Evolutionary conservation across 345 rosid species (phyloP), one percentile per base, ranked within the genome.

Genomic region (Eucalyptus erythrocorys): DNA sequence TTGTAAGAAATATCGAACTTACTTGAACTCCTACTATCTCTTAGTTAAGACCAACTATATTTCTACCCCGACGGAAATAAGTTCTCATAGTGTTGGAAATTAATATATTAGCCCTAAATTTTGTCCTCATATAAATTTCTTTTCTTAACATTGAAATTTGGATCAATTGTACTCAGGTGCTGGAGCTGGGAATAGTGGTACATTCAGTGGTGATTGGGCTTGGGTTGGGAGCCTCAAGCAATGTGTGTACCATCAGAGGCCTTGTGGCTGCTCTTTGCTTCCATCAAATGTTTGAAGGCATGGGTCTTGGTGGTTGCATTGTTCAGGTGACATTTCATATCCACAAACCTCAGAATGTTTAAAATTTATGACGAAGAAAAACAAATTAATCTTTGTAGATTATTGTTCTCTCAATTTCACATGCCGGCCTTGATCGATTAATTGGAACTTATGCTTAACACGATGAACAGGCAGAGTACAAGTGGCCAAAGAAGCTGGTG

Each of bases 211-310:
- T 94, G 17, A 95, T 95, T 76, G 99, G 98, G 49, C 90, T 94
- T 22, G 92, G 97, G 1, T 34, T 94, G 53, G 99, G 99, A 86
- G 95, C 96, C 5, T 94, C 96, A 1, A 91, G 91, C 89, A 94
- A 92, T 87, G 92, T 95, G 10, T 89, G 91, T 48, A 91, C 94
- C 22, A 92, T 96, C 86, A 95, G 76, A 85, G 94, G 94, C 6
- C 90, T 95, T 3, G 79, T 95, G 2, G 96, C 94, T 13, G 98
- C 98, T 6, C 93, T 96, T 66, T 91, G 95, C 45, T 96, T 96
- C 86, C 98, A 95, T 86, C 99, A 96, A 64, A 93, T 94, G 90
- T 96, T 94, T 47, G 99, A 95, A 89, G 98, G 97, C 79, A 95
- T 95, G 93, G 97, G 96, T 30, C 95, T 95, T 8, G 98, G 98